A percentile compares a stretch with the other conserved stretches of the same genome.
phyloP scores from a whole-genome alignment of 2,329 filamentous ascomycete species.

The Diaporthe nobilis region DNA sequence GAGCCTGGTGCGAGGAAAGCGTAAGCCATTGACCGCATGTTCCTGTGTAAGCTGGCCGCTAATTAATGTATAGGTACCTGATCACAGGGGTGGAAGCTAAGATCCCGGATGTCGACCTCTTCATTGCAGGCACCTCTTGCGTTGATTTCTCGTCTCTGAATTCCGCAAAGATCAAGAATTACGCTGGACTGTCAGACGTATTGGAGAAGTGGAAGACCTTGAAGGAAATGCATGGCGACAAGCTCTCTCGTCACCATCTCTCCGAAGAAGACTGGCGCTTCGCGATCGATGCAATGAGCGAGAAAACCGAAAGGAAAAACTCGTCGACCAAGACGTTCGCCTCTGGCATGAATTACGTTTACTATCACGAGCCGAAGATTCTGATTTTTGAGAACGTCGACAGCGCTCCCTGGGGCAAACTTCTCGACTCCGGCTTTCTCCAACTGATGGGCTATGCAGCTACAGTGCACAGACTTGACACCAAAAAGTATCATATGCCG shows the following conservation, averaged over 20 bases:
- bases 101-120: constrained; percentile 72
- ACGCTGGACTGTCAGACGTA: neutral
- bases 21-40: constrained; percentile 54
- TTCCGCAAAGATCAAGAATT: constrained; percentile 48
- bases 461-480: constrained; percentile 68
- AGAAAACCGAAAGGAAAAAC: constrained; percentile 10
- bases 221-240: constrained; percentile 65
- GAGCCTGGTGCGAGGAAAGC: constrained; percentile 53
- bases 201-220: constrained; percentile 56
- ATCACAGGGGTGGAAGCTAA: constrained; percentile 40
- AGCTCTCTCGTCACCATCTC: constrained; percentile 54
- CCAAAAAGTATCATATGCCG: constrained; percentile 80
- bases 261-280: constrained; percentile 40
- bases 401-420: constrained; percentile 70
- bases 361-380: constrained; percentile 68
- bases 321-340: constrained; percentile 48
- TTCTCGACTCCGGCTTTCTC: constrained; percentile 57
- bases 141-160: constrained; percentile 82
- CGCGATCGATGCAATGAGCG: constrained; percentile 31
- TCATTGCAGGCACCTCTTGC: constrained; percentile 82
- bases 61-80: constrained; percentile 2
- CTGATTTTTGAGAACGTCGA: constrained; percentile 81
- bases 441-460: constrained; percentile 69
- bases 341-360: constrained; percentile 44
- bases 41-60: neutral